Base-by-base conservation (phyloP, 768 basidiomycete genomes). In the Lactifluus volemus region DNA sequence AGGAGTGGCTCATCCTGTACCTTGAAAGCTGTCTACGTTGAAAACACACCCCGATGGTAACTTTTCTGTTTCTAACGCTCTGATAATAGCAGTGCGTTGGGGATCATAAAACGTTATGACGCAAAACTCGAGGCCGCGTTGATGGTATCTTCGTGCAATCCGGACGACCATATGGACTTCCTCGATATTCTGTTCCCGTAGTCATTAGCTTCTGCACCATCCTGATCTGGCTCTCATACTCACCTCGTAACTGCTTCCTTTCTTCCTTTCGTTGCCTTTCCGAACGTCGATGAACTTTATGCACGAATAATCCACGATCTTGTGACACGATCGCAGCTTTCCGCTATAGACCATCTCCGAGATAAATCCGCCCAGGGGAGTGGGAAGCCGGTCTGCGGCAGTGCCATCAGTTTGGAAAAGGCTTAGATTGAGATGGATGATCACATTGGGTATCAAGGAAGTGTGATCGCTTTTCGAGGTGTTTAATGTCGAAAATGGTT, bases 91-190 rank as follows among this genome's bases (percentile, higher is more conserved):
- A 0, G 76, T 74, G 15, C 81, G 67, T 68, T 83, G 82, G 0
- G 77, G 77, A 61, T 82, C 81, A 59, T 83, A 83, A 0, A 79
- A 81, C 2, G 81, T 81, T 49, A 83, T 80, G 55, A 83, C 64
- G 50, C 77, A 76, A 53, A 79, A 81, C 0, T 78, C 11, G 19
- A 60, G 63, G 4, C 12, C 12, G 17, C 5, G 42, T 38, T 48
- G 11, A 4, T 32, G 53, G 58, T 55, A 59, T 56, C 15, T 2
- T 57, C 2, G 54, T 45, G 59, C 59, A 19, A 60, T 29, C 48
- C 59, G 36, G 19, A 60, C 53, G 21, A 55, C 59, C 38, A 50
- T 60, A 21, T 49, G 48, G 3, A 55, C 59, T 8, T 60, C 59
- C 11, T 60, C 59, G 25, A 49, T 41, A 10, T 60, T 60, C 59